Evolutionary conservation across 2,329 filamentous ascomycete species (phyloP), one percentile per base, ranked within the genome.

Genomic region (Fusarium sp.): DNA sequence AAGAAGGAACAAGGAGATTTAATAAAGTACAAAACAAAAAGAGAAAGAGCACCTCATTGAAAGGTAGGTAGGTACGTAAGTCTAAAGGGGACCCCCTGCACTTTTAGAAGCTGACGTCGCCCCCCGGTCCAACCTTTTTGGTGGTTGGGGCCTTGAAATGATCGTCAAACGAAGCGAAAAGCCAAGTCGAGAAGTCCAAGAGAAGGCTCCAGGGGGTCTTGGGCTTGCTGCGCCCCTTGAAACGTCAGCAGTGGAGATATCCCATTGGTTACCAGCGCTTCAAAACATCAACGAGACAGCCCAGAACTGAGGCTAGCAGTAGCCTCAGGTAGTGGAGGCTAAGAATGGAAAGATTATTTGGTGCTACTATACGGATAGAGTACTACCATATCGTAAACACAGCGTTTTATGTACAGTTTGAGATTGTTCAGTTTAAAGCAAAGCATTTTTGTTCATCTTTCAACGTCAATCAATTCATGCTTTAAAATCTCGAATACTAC

Each of bases 211-310:
- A 51, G 52, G 37, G 37, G 45, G 55, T 22, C 48, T 47, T 24
- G 62, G 56, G 6, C 34, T 37, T 68, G 61, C 73, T 75, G 73
- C 69, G 73, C 73, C 73, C 72, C 73, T 41, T 46, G 71, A 73
- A 62, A 74, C 73, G 73, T 75, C 73, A 75, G 73, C 73, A 74
- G 71, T 75, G 73, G 59, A 65, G 51, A 47, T 56, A 16, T 30
- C 22, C 30, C 24, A 27, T 65, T 69, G 60, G 45, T 51, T 56
- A 37, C 46, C 32, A 52, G 18, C 18, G 48, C 55, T 61, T 66
- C 60, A 71, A 52, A 69, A 70, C 68, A 24, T 49, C 32, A 25
- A 46, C 53, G 61, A 70, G 66, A 67, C 65, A 45, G 45, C 45
- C 65, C 67, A 70, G 58, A 58, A 34, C 40, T n/a, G n/a, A 52